Evolutionary conservation across 2,329 filamentous ascomycete species (phyloP).

Genomic region (Aspergillus ochraceoroseus): DNA sequence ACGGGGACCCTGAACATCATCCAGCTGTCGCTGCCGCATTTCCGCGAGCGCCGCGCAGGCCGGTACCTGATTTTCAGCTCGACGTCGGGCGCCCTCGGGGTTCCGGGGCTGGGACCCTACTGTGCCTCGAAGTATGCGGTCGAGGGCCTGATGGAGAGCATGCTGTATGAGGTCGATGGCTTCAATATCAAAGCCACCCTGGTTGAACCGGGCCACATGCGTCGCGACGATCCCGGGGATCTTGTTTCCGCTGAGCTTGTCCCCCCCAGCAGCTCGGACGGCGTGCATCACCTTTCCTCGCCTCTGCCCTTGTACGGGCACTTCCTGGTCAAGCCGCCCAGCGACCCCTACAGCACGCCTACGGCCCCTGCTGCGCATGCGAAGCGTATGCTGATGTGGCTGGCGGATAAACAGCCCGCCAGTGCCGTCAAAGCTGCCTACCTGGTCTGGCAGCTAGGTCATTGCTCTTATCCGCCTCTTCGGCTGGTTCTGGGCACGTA

Average conservation of each 20-base stretch:
- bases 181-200: constrained; percentile 94
- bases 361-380: constrained; percentile 84
- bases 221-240: constrained; percentile 64
- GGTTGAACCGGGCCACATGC: constrained; percentile 83
- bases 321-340: constrained; percentile 82
- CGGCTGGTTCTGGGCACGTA: constrained; percentile 84
- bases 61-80: constrained; percentile 93
- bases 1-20: constrained; percentile 93
- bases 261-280: constrained; percentile 4
- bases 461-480: constrained; percentile 89
- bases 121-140: constrained; percentile 97
- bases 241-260: constrained; percentile 24
- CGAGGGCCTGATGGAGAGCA: constrained; percentile 89
- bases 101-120: constrained; percentile 87
- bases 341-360: constrained; percentile 70
- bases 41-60: constrained; percentile 68
- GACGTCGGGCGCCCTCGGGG: constrained; percentile 84
- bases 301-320: constrained; percentile 80
- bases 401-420: constrained; percentile 85
- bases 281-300: constrained; percentile 33
- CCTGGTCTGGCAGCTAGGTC: constrained; percentile 87
- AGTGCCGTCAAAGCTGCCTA: constrained; percentile 90
- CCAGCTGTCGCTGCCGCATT: constrained; percentile 80
- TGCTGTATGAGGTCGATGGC: constrained; percentile 88
- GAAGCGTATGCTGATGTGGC: constrained; percentile 86